Conservation (phyloP, 306 rosid species). For the Castanea mollissima region DNA sequence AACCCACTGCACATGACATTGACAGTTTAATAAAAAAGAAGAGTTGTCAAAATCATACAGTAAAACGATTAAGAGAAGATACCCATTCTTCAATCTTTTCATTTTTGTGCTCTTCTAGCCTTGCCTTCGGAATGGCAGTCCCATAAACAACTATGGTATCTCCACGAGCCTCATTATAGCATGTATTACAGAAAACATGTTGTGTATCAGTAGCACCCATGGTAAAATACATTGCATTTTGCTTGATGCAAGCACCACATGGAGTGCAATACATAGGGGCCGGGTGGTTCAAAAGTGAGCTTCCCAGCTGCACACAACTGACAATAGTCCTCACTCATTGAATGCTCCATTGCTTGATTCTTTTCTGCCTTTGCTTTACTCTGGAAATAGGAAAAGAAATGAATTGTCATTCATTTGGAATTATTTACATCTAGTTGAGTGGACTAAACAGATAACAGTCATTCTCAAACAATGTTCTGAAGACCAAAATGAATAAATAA, state of each 20-base stretch:
- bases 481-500: too few species aligned
- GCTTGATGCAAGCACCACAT: slow-evolving; percentile 87
- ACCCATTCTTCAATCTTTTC: slow-evolving; percentile 99
- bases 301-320: slow-evolving; percentile 97
- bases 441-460: neutral
- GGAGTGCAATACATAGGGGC: slow-evolving; percentile 81
- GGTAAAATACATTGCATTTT: slow-evolving; percentile 87
- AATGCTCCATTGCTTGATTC: slow-evolving; percentile 91
- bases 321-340: slow-evolving; percentile 97
- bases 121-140: too few species aligned
- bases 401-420: neutral
- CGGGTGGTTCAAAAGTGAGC: slow-evolving; percentile 91
- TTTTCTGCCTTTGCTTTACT: slow-evolving; percentile 97
- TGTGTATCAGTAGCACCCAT: slow-evolving; percentile 90
- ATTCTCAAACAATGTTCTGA: too few species aligned
- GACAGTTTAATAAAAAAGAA: slow-evolving; percentile 27
- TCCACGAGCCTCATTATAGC: slow-evolving; percentile 91
- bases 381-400: slow-evolving; percentile 38
- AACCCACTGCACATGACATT: slow-evolving; percentile 74
- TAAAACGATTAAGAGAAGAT: slow-evolving; percentile 21
- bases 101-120: slow-evolving; percentile 90
- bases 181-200: slow-evolving; percentile 86
- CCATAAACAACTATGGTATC: too few species aligned
- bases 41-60: slow-evolving; percentile 5
- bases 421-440: neutral